phyloP scores from a whole-genome alignment of 305 asterid genomes.

The Plantago rigida region DNA sequence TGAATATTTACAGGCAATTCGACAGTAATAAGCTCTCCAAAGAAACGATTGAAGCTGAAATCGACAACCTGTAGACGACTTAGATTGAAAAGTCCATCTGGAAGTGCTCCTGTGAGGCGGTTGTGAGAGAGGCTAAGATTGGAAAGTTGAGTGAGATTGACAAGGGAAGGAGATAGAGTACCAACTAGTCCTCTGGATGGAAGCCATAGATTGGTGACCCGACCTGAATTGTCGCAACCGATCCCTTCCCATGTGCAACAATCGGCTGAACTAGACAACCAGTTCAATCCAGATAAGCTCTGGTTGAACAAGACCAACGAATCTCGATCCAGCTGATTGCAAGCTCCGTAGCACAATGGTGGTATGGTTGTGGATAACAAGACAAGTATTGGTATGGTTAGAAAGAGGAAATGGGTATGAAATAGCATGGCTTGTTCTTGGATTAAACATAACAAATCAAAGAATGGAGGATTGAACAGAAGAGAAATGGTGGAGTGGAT shows the following conservation, averaged over 20 bases:
- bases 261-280: slow-evolving; percentile 43
- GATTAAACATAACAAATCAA: background rate
- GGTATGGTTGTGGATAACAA: slow-evolving; percentile 24
- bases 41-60: slow-evolving; percentile 57
- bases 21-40: slow-evolving; percentile 33
- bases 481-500: slow-evolving; percentile 1
- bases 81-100: slow-evolving; percentile 45
- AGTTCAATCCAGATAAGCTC: slow-evolving; percentile 37
- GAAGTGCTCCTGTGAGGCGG: slow-evolving; percentile 48
- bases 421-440: background rate
- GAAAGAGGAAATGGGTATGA: slow-evolving; percentile 7
- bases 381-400: slow-evolving; percentile 22
- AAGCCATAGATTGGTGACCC: slow-evolving; percentile 45
- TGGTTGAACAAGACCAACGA: slow-evolving; percentile 44
- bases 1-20: slow-evolving; percentile 30
- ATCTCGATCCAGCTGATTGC: slow-evolving; percentile 42
- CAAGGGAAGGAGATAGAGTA: slow-evolving; percentile 35
- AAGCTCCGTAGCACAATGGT: slow-evolving; percentile 37
- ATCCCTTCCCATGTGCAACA: slow-evolving; percentile 88
- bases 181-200: slow-evolving; percentile 63
- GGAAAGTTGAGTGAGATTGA: slow-evolving; percentile 43
- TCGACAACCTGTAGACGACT: slow-evolving; percentile 37
- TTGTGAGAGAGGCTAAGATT: slow-evolving; percentile 52
- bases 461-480: slow-evolving; percentile 13
- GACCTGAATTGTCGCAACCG: slow-evolving; percentile 45